These are phyloP conservation scores for Colletotrichum karsti DNA, from an alignment of 2,329 filamentous ascomycete species.

Conservation along the genomic window DNA sequence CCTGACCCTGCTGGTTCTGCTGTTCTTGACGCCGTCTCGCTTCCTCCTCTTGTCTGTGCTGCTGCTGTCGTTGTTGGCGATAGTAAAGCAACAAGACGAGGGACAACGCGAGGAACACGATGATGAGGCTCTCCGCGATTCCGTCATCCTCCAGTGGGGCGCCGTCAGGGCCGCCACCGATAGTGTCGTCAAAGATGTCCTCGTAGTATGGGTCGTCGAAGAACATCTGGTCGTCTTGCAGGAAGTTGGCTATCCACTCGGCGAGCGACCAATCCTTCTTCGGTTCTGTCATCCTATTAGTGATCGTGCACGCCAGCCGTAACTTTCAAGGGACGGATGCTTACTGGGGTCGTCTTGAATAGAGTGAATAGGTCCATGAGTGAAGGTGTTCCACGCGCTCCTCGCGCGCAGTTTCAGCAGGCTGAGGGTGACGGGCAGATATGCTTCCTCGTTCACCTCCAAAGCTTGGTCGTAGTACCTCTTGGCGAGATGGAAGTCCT, in stretches of 20 bases:
- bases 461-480: conserved; percentile 93
- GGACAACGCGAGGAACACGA: conserved; percentile 78
- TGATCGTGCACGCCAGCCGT: neutral
- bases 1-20: conserved; percentile 32
- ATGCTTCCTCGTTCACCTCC: conserved; percentile 91
- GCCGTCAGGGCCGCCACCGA: conserved; percentile 66
- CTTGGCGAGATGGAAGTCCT: conserved; percentile 97
- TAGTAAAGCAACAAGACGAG: conserved; percentile 85
- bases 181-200: conserved; percentile 62
- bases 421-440: conserved; percentile 89
- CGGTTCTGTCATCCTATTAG: conserved; percentile 59
- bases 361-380: conserved; percentile 88
- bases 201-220: conserved; percentile 69
- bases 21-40: conserved; percentile 40
- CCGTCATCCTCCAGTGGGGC: conserved; percentile 74
- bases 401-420: conserved; percentile 84
- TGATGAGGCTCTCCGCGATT: conserved; percentile 84
- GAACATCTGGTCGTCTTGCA: conserved; percentile 73
- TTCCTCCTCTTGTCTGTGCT: conserved; percentile 51
- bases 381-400: conserved; percentile 95
- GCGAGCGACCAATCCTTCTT: conserved; percentile 79
- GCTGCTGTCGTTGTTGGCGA: conserved; percentile 74
- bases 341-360: conserved; percentile 89
- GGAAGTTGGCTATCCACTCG: conserved; percentile 89
- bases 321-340: conserved; percentile 35